A percentile compares a stretch with the other conserved stretches of the same genome.
Conservation (phyloP, 345 rosid genomes). For the Raphanus sativus region DNA sequence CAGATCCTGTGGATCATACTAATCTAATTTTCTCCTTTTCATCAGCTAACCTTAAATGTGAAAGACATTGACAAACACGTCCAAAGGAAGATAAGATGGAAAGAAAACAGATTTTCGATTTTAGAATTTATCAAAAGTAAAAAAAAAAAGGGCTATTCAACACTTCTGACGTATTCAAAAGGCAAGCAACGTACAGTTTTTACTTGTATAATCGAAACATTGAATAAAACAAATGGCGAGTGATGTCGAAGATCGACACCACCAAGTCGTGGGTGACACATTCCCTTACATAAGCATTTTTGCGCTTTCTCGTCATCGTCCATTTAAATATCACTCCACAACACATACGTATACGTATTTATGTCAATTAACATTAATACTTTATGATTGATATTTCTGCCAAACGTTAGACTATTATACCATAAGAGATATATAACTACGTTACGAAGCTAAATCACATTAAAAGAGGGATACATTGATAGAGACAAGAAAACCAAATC, state of each 20-base stretch:
- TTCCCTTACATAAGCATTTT: constrained; percentile 35
- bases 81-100: background rate
- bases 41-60: background rate
- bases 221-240: background rate
- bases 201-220: background rate
- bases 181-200: constrained; percentile 14
- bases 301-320: background rate
- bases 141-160: background rate
- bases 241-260: constrained; percentile 2
- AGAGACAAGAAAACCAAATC: constrained; percentile 21
- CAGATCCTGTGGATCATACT: background rate
- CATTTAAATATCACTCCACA: background rate
- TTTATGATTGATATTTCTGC: background rate
- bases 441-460: background rate
- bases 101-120: background rate
- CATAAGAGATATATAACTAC: background rate
- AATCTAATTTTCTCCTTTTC: background rate
- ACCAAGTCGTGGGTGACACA: constrained; percentile 39
- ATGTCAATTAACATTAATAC: background rate
- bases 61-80: background rate
- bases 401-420: background rate
- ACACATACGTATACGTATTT: background rate
- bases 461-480: constrained; percentile 5
- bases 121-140: background rate
- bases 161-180: constrained; percentile 35